Evolutionary conservation across 345 rosid genomes (phyloP).

Genomic region (Eucalyptus regnans): DNA sequence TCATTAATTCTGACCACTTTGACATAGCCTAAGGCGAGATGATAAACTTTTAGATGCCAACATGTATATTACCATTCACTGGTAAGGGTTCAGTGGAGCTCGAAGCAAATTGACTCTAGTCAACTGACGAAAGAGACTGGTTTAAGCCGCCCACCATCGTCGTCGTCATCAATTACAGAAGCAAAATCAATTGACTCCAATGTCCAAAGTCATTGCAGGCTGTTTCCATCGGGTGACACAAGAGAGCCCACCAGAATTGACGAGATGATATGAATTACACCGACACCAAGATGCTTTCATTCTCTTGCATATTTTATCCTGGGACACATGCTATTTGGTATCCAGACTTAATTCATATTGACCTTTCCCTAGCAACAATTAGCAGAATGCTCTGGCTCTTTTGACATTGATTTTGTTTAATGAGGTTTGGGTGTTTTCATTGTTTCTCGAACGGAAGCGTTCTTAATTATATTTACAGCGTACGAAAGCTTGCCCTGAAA

Average conservation of each 20-base stretch:
- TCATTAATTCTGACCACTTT: not conserved
- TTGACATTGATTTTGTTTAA: not conserved
- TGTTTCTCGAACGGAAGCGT: not conserved
- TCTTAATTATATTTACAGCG: not conserved
- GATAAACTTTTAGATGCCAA: not conserved
- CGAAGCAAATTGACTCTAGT: not conserved
- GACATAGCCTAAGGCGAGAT: not conserved
- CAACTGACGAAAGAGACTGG: not conserved
- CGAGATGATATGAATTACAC: not conserved
- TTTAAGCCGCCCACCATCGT: not conserved
- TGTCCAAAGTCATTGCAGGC: not conserved
- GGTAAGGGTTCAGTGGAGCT: not conserved
- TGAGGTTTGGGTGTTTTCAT: not conserved
- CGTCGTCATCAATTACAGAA: not conserved
- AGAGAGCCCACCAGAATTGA: not conserved
- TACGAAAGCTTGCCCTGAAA: not conserved
- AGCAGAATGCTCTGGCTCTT: not conserved
- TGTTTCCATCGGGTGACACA: not conserved
- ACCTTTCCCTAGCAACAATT: not conserved
- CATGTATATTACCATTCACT: not conserved
- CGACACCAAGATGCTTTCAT: not conserved
- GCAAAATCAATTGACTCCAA: not conserved
- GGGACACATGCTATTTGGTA: not conserved
- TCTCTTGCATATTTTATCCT: not conserved
- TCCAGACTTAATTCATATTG: not conserved